phyloP scores from a whole-genome alignment of 768 basidiomycete species.

The Mycena vitilis region DNA sequence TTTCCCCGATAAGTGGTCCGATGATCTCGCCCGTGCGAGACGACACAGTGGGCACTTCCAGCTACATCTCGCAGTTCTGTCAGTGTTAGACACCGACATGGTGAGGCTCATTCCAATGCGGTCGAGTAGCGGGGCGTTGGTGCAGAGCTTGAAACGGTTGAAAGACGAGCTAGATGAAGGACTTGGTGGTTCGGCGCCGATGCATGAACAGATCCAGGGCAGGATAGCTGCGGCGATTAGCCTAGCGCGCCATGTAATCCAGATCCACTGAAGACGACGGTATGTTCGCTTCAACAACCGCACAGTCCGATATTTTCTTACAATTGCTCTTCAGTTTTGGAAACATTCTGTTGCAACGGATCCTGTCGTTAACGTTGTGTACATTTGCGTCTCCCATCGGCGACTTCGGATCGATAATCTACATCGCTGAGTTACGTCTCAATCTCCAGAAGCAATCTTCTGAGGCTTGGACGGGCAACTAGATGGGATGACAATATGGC shows the following conservation, averaged over 20 bases:
- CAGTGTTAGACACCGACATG: not conserved
- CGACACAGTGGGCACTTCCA: not conserved
- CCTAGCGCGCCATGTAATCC: not conserved
- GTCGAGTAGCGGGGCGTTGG: constrained; percentile 7
- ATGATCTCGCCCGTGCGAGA: not conserved
- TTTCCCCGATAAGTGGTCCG: not conserved
- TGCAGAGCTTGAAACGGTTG: not conserved
- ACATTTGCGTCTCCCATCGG: too few species aligned
- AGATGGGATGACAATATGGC: too few species aligned
- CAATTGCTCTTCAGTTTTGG: too few species aligned
- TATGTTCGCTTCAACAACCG: too few species aligned
- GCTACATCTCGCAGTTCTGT: not conserved
- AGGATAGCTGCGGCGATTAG: not conserved
- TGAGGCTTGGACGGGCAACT: too few species aligned
- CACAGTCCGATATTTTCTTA: too few species aligned
- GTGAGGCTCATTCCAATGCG: not conserved
- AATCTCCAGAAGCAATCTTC: too few species aligned
- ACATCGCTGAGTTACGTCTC: too few species aligned
- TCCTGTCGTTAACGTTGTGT: too few species aligned
- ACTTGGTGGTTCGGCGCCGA: not conserved
- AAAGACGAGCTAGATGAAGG: not conserved
- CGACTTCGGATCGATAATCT: too few species aligned
- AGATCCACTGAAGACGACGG: not conserved
- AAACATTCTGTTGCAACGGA: too few species aligned
- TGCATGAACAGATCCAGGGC: not conserved